Evolutionary conservation across 495 filamentous ascomycete species (phyloP).

Genomic region (Clohesyomyces aquaticus): DNA sequence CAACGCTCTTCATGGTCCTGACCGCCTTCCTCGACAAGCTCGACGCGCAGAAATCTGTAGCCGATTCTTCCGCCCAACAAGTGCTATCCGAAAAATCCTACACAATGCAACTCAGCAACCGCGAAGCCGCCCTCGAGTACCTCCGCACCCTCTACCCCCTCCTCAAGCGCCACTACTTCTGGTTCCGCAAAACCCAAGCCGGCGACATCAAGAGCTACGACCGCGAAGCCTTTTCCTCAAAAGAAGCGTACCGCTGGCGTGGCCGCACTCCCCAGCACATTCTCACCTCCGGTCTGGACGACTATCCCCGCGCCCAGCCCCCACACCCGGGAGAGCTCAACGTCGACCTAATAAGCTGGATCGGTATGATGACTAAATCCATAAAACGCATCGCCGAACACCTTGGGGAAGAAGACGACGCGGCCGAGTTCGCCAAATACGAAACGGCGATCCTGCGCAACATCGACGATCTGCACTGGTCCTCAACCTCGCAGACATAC

Average conservation of each 20-base stretch:
- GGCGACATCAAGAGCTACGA: conserved; percentile 93
- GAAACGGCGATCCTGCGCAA: conserved; percentile 82
- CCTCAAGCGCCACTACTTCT: conserved; percentile 85
- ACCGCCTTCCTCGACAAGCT: conserved; percentile 81
- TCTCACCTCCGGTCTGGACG: conserved; percentile 90
- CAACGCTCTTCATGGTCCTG: conserved; percentile 90
- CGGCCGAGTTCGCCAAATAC: conserved; percentile 67
- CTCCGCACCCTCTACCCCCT: conserved; percentile 87
- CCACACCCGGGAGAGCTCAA: conserved; percentile 98
- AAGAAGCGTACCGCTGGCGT: conserved; percentile 95
- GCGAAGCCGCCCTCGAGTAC: conserved; percentile 70
- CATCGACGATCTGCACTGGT: conserved; percentile 94
- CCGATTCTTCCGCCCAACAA: conserved; percentile 30
- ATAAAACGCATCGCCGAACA: conserved; percentile 75
- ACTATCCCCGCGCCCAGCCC: conserved; percentile 92
- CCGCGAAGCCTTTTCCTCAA: conserved; percentile 78
- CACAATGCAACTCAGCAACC: conserved; percentile 66
- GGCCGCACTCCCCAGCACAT: conserved; percentile 85
- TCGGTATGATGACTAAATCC: conserved; percentile 88
- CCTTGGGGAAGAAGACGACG: conserved; percentile 75
- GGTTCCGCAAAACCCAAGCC: conserved; percentile 90
- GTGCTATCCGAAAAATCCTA: conserved; percentile 49
- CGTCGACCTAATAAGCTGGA: conserved; percentile 92
- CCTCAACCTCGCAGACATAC: conserved; percentile 73
- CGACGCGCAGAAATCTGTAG: conserved; percentile 7